Conservation (phyloP, 129 eudicot species). For the Solidago caesia region DNA sequence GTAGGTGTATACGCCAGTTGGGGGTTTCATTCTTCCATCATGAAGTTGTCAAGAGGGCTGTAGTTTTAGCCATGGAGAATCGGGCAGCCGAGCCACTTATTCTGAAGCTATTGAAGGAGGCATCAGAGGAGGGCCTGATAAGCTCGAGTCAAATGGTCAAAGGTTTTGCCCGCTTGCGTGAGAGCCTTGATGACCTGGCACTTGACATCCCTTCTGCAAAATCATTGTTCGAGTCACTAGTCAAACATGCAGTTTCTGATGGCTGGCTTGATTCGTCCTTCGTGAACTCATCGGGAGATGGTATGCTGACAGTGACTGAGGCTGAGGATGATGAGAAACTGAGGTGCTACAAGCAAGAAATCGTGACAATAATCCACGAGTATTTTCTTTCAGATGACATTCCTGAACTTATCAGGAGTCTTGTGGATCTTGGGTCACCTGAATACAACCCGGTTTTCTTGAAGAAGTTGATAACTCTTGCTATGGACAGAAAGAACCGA, state of each 20-base stretch:
- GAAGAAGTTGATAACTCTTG: constrained; percentile 79
- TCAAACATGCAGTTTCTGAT: constrained; percentile 53
- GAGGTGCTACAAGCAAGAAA: constrained; percentile 66
- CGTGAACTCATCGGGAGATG: constrained; percentile 39
- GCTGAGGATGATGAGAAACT: constrained; percentile 52
- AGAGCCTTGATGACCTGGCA: constrained; percentile 89
- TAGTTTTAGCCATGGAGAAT: constrained; percentile 81
- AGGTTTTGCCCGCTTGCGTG: constrained; percentile 72
- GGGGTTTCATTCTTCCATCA: constrained; percentile 89
- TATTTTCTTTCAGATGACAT: constrained; percentile 89
- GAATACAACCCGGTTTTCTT: constrained; percentile 70
- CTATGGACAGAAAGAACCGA: constrained; percentile 84
- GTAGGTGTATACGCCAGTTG: constrained; percentile 79
- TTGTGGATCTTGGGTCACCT: constrained; percentile 68
- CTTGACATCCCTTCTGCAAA: constrained; percentile 87
- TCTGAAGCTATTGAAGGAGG: constrained; percentile 61
- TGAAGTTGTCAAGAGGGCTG: constrained; percentile 86
- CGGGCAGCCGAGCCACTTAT: constrained; percentile 67
- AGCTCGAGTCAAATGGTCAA: constrained; percentile 89
- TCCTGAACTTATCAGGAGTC: constrained; percentile 78
- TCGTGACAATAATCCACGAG: constrained; percentile 73
- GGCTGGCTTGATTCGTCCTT: constrained; percentile 81
- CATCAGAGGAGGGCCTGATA: constrained; percentile 84
- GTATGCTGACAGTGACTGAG: constrained; percentile 27
- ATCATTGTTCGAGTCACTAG: constrained; percentile 46